Base-by-base conservation (phyloP, 768 basidiomycete species). In the Fomitopsis pulvina region DNA sequence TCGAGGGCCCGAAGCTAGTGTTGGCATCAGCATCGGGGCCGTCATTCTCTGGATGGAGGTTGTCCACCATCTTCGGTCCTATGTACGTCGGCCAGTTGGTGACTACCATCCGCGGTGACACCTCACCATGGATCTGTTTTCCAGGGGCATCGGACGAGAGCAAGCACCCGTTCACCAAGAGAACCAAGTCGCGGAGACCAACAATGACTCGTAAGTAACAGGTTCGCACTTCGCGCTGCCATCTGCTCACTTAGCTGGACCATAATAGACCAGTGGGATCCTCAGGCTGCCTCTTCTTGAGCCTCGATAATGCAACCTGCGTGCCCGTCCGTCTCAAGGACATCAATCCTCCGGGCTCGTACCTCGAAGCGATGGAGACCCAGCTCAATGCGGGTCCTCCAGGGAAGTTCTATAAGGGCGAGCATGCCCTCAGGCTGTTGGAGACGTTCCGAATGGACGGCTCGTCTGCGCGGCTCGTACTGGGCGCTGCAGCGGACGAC, bases 11-110 rank as follows among this genome's bases (percentile, higher is more conserved):
- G n/a, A n/a, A n/a, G n/a, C n/a, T n/a, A n/a, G n/a, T n/a, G n/a
- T n/a, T n/a, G n/a, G n/a, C n/a, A n/a, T n/a, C n/a, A n/a, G 34
- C 14, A 37, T 4, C 34, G 14, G 34, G 18, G 14, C 34, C 14
- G 14, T 14, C 34, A 18, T 37, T 37, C 34, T 16, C 66, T 3
- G 58, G 61, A 7, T 80, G 77, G 66, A 76, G 68, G 51, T 66
- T 67, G 30, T 70, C 77, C n/a, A 84, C 83, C 1, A 85, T 85
- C 24, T 85, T 85, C 56, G 82, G 81, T 20, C 79, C 80, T 46
- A 60, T 83, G 83, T 83, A 48, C 57, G 81, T 69, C 30, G 48
- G 47, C 51, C 52, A n/a, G n/a, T n/a, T n/a, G n/a, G n/a, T n/a
- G n/a, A n/a, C n/a, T n/a, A n/a, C n/a, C n/a, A n/a, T n/a, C n/a